Base-by-base conservation (phyloP, 257 asterid genomes). In the Petunia axillaris region DNA sequence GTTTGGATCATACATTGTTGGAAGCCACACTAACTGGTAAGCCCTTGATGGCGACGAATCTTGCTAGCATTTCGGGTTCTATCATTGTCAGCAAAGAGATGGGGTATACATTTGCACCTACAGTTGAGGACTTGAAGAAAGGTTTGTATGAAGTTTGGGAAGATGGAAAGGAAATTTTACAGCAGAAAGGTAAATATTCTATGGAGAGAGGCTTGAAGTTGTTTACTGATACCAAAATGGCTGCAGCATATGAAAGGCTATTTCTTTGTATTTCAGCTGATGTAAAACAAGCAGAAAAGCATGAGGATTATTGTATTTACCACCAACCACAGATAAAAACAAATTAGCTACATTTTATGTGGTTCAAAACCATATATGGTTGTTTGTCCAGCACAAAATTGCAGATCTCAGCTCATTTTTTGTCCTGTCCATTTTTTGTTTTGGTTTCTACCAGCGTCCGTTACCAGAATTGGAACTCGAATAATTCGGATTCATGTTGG, bases 11-110 rank as follows among this genome's bases (percentile, higher is more conserved):
- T 52, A 89, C 95, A 1, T 77, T 89, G 65, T 66, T 91, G 82
- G 97, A 92, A 83, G 95, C 95, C 2, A 87, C 84, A 84, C 90
- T 92, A 14, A 88, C 87, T 0, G 95, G 95, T 76, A 92, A 92
- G 85, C 89, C 95, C 14, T 55, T 91, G 65, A 84, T 91, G 94
- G 95, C 97, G 36, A 92, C 95, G n/a, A 89, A 80, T 68, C 88
- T 92, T 37, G 91, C 88, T 3, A 92, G 95, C 84, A 88, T 91
- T 64, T 87, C 91, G 0, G 90, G 84, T 3, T 87, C 93, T 7
- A 91, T 92, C 70, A 87, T 92, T 35, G 80, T 88, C 3, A 83
- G 89, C 66, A 79, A 73, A 75, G 93, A 91, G 8, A 78, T 86
- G 16, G 97, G 95, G 13, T 92, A 91, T 83, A 87, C 91, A 25